Conservation (phyloP, 1,139 yeast species). For the Arxiozyma bovina region DNA sequence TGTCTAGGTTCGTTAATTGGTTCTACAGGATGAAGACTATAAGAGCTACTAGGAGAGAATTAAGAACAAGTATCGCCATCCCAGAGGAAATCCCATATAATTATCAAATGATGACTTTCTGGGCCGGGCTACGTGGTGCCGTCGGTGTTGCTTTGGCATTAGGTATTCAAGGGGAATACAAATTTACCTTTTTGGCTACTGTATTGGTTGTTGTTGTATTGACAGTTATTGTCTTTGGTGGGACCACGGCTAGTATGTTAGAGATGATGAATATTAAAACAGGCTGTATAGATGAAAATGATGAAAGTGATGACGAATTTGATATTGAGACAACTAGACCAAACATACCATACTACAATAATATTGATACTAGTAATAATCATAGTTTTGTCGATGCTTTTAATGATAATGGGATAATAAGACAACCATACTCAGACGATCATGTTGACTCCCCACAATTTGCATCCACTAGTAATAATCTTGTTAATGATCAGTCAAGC, state of each 20-base stretch:
- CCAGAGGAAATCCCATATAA: conserved; percentile 91
- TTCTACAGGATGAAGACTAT: conserved; percentile 49
- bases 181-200: conserved; percentile 82
- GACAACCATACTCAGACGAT: conserved; percentile 4
- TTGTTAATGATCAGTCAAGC: neutral
- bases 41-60: conserved; percentile 22
- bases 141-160: conserved; percentile 98
- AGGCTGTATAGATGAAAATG: conserved; percentile 77
- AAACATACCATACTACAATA: conserved; percentile 5
- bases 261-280: conserved; percentile 88
- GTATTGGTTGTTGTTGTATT: conserved; percentile 93
- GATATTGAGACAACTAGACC: conserved; percentile 73
- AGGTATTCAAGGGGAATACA: conserved; percentile 93
- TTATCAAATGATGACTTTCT: conserved; percentile 97
- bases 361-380: too few species aligned
- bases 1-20: conserved; percentile 78
- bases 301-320: conserved; percentile 87
- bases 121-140: conserved; percentile 99
- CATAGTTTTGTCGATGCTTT: neutral
- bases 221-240: conserved; percentile 94
- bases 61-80: conserved; percentile 37
- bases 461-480: neutral
- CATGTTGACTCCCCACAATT: conserved; percentile 6
- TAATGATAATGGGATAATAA: neutral
- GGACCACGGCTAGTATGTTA: conserved; percentile 96